A percentile compares a stretch with the other conserved stretches of the same genome.
Conservation (phyloP, 371 early-diverging fungal species). For the Sporodiniella umbellata region DNA sequence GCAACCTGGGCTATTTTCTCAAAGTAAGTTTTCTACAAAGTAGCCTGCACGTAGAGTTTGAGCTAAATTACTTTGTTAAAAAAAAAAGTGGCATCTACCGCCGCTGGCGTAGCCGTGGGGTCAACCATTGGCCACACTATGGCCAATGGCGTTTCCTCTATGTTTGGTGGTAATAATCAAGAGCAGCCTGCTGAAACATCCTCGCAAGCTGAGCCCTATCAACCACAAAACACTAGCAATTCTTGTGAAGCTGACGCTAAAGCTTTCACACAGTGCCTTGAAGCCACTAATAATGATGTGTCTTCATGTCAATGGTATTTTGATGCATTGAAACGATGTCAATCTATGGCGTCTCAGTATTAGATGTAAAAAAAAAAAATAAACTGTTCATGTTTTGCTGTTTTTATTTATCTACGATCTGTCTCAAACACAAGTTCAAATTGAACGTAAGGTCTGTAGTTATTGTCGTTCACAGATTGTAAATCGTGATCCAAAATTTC, state of each 20-base stretch:
- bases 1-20: slow-evolving; percentile 75
- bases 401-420: slow-evolving; percentile 36
- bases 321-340: slow-evolving; percentile 86
- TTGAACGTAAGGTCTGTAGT: slow-evolving; percentile 88
- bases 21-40: slow-evolving; percentile 36
- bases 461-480: slow-evolving; percentile 77
- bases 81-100: slow-evolving; percentile 77
- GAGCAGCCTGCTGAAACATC: slow-evolving; percentile 19
- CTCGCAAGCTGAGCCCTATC: slow-evolving; percentile 27
- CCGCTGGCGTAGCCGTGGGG: slow-evolving; percentile 93
- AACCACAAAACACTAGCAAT: slow-evolving; percentile 21
- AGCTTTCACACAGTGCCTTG: slow-evolving; percentile 84
- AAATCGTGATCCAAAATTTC: slow-evolving; percentile 78
- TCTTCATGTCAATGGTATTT: slow-evolving; percentile 81
- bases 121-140: slow-evolving; percentile 74
- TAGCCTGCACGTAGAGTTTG: background rate
- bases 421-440: slow-evolving; percentile 67
- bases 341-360: slow-evolving; percentile 54
- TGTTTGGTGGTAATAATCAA: slow-evolving; percentile 58
- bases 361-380: too few relatives aligned
- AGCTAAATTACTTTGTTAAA: background rate
- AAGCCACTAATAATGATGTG: slow-evolving; percentile 75
- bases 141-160: slow-evolving; percentile 65
- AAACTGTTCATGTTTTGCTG: too few relatives aligned
- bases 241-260: slow-evolving; percentile 83